Conservation (phyloP, 2,329 filamentous ascomycete genomes). For the Helotiales sp. region DNA sequence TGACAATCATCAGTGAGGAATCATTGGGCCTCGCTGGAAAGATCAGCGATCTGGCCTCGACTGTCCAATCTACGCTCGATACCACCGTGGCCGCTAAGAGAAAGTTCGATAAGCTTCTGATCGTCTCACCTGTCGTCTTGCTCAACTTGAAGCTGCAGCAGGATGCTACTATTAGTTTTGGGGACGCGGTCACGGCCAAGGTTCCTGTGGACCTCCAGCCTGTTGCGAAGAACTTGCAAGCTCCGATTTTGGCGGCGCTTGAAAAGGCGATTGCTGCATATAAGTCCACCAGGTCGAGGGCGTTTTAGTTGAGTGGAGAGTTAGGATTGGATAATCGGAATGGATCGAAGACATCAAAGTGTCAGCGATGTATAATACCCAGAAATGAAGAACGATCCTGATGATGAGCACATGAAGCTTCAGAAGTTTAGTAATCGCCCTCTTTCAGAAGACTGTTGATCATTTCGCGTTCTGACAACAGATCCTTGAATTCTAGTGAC, state of each 20-base stretch:
- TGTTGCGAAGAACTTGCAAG: conserved; percentile 42
- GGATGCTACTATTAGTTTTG: conserved; percentile 43
- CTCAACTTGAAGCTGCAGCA: conserved; percentile 49
- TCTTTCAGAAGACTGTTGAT: no score
- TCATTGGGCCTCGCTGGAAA: not conserved
- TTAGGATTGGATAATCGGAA: not conserved
- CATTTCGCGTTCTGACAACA: no score
- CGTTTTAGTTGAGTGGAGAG: not conserved
- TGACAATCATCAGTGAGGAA: not conserved
- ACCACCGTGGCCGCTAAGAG: conserved; percentile 43
- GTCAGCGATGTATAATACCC: no score
- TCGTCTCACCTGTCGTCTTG: conserved; percentile 50
- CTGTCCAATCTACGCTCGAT: conserved; percentile 26
- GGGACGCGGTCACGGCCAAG: conserved; percentile 27
- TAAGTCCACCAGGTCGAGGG: no score
- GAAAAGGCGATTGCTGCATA: conserved; percentile 28
- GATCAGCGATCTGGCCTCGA: not conserved
- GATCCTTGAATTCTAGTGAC: no score
- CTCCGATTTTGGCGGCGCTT: conserved; percentile 44
- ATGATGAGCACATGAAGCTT: no score
- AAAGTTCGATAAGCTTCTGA: conserved; percentile 51
- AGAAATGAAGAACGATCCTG: no score
- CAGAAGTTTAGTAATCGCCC: no score
- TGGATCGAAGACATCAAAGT: not conserved
- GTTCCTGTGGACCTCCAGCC: conserved; percentile 23